These are phyloP conservation scores for Paraleonurus japonicus DNA, from an alignment of 257 asterid genomes.

Conservation along the genomic window DNA sequence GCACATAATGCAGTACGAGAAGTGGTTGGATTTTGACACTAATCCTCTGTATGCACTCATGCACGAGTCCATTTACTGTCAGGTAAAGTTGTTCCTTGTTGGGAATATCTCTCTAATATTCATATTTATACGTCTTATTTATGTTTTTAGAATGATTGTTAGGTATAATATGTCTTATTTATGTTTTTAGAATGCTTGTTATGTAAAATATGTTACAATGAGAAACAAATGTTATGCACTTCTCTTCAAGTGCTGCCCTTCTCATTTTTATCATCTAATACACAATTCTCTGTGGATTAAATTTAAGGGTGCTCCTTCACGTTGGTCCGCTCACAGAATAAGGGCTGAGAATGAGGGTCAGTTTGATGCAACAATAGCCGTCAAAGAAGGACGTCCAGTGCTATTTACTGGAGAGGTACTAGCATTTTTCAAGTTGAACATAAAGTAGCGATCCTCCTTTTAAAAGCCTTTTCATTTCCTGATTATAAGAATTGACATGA, in stretches of 20 bases:
- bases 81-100: conserved; percentile 50
- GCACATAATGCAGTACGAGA: conserved; percentile 70
- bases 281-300: conserved; percentile 17
- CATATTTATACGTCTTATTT: background rate
- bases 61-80: conserved; percentile 93
- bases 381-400: conserved; percentile 70
- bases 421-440: conserved; percentile 5
- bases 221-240: background rate
- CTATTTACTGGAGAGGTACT: conserved; percentile 91
- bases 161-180: too few relatives aligned
- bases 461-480: background rate
- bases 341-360: conserved; percentile 56
- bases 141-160: background rate
- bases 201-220: background rate
- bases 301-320: conserved; percentile 76
- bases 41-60: conserved; percentile 87
- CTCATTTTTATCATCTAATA: conserved; percentile 24
- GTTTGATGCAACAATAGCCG: conserved; percentile 77
- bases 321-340: conserved; percentile 84
- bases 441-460: background rate
- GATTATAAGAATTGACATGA: background rate
- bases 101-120: conserved; percentile 5
- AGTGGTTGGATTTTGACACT: conserved; percentile 67
- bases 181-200: background rate
- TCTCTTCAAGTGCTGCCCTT: background rate